Evolutionary conservation across 78 protist species (phyloP).

Genomic region (Dictyostelium brefeldianum): DNA sequence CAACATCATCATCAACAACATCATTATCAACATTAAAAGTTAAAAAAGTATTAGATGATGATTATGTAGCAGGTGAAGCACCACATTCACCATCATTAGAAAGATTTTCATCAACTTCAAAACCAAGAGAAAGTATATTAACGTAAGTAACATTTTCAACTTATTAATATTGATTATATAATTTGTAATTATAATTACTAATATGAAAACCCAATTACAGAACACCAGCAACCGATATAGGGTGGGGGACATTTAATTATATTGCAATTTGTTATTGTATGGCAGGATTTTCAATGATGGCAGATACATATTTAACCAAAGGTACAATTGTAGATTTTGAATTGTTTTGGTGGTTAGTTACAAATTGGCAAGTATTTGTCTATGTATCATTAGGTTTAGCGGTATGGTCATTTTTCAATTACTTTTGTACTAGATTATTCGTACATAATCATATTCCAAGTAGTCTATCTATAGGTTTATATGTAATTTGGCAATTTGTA

Average conservation of each 20-base stretch:
- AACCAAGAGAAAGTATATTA: constrained; percentile 71
- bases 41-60: not conserved
- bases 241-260: constrained; percentile 76
- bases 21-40: constrained; percentile 2
- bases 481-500: constrained; percentile 46
- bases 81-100: constrained; percentile 78
- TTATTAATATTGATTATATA: not conserved
- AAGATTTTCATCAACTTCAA: constrained; percentile 66
- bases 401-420: constrained; percentile 32
- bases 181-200: not conserved
- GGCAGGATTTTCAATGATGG: constrained; percentile 79
- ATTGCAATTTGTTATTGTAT: constrained; percentile 65
- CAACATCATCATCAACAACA: not conserved
- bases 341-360: constrained; percentile 24
- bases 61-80: not conserved
- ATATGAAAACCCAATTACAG: not conserved
- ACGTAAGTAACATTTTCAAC: constrained; percentile 51
- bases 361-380: not conserved
- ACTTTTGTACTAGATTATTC: constrained; percentile 12
- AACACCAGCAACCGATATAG: constrained; percentile 50
- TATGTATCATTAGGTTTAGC: not conserved
- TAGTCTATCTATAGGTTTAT: constrained; percentile 20
- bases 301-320: constrained; percentile 19
- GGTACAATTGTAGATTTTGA: constrained; percentile 41
- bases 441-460: constrained; percentile 29